Evolutionary conservation across 306 rosid species (phyloP).

Genomic region (Vachellia pachyceras): DNA sequence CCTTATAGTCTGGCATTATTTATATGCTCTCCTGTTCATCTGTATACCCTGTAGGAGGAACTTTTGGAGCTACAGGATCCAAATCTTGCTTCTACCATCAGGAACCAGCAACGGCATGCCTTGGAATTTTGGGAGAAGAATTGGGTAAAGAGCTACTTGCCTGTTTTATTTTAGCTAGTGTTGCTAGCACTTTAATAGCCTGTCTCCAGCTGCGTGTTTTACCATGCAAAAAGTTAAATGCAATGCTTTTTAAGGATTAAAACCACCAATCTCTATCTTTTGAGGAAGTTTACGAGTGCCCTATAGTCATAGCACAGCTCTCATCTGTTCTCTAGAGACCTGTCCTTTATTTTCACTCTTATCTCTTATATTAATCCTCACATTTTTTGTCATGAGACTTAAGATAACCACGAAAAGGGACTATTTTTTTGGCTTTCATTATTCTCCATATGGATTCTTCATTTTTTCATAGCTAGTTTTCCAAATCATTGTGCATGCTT

Average conservation of each 20-base stretch:
- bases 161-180: slow-evolving; percentile 20
- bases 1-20: slow-evolving; percentile 11
- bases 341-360: neutral
- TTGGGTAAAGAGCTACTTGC: slow-evolving; percentile 65
- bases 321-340: neutral
- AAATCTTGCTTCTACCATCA: slow-evolving; percentile 73
- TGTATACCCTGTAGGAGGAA: slow-evolving; percentile 65
- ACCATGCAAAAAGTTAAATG: neutral
- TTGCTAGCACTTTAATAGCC: neutral
- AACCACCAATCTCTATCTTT: neutral
- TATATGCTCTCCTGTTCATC: slow-evolving; percentile 35
- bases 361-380: too few relatives aligned
- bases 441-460: neutral
- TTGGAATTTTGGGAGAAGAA: slow-evolving; percentile 82
- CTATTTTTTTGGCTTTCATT: too few relatives aligned
- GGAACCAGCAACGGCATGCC: slow-evolving; percentile 71
- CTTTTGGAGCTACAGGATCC: slow-evolving; percentile 86
- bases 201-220: neutral
- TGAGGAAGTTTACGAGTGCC: neutral
- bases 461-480: neutral
- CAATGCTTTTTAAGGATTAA: neutral
- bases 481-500: neutral
- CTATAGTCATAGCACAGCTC: neutral
- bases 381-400: too few relatives aligned
- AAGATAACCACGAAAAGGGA: too few relatives aligned